phyloP scores from a whole-genome alignment of 805 yeast species.

The Groenewaldozyma salmanticensis region DNA sequence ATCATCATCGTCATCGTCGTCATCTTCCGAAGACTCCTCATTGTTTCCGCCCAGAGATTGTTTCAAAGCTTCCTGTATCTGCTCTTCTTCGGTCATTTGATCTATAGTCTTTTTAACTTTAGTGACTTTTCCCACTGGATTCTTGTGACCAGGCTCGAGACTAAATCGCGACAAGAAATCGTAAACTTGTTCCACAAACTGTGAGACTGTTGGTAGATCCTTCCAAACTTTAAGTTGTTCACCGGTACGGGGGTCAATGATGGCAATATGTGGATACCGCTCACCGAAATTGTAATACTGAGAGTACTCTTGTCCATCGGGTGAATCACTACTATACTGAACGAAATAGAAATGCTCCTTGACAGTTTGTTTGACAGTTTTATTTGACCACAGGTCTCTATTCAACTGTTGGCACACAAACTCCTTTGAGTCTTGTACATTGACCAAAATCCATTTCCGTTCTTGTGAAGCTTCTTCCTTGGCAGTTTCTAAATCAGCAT shows the following conservation, averaged over 20 bases:
- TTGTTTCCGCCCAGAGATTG: slow-evolving; percentile 41
- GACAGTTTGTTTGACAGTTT: slow-evolving; percentile 53
- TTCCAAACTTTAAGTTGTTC: slow-evolving; percentile 74
- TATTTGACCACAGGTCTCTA: slow-evolving; percentile 85
- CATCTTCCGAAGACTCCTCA: slow-evolving; percentile 24
- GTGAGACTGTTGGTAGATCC: slow-evolving; percentile 45
- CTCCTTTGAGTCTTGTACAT: slow-evolving; percentile 77
- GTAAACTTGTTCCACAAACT: slow-evolving; percentile 58
- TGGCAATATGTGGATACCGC: slow-evolving; percentile 75
- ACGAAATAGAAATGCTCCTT: slow-evolving; percentile 65
- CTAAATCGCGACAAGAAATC: slow-evolving; percentile 61
- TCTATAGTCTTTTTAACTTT: slow-evolving; percentile 50
- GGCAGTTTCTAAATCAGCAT: slow-evolving; percentile 62
- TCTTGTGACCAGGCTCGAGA: slow-evolving; percentile 49
- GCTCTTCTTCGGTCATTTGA: slow-evolving; percentile 78
- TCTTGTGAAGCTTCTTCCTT: slow-evolving; percentile 51
- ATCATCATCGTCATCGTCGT: slow-evolving; percentile 24
- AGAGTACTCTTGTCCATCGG: slow-evolving; percentile 59
- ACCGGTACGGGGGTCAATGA: slow-evolving; percentile 91
- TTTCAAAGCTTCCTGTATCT: slow-evolving; percentile 62
- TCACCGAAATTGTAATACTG: slow-evolving; percentile 63
- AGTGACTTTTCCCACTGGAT: slow-evolving; percentile 41
- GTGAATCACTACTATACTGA: slow-evolving; percentile 75
- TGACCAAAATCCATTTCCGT: slow-evolving; percentile 75
- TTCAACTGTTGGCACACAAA: slow-evolving; percentile 85